A percentile compares a stretch with the other conserved stretches of the same genome.
Evolutionary conservation across 1,284 basidiomycete genomes (phyloP).

Genomic region (Sporisorium sorghi): DNA sequence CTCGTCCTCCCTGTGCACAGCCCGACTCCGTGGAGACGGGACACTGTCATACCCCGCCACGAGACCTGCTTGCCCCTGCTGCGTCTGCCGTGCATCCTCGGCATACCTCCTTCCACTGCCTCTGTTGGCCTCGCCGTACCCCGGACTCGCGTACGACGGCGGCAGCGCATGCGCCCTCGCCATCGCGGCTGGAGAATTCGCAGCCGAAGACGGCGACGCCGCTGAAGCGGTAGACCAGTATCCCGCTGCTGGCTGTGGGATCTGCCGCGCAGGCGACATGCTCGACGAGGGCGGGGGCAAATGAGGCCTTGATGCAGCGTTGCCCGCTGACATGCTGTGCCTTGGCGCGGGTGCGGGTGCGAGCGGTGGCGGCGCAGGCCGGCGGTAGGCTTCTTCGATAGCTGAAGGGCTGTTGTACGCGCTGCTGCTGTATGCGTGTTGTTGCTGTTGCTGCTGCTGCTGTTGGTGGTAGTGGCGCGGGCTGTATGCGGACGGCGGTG

Average conservation of each 20-base stretch:
- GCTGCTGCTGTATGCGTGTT: constrained; percentile 2
- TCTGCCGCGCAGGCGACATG: constrained; percentile 15
- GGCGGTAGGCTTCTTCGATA: not conserved
- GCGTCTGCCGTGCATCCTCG: not conserved
- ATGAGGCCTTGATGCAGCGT: too few relatives aligned
- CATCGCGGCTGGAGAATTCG: not conserved
- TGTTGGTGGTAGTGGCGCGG: constrained; percentile 3
- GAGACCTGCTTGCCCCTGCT: not conserved
- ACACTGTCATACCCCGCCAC: not conserved
- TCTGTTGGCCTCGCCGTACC: not conserved
- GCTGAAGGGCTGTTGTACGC: constrained; percentile 5
- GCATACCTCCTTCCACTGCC: not conserved
- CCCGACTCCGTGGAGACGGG: not conserved
- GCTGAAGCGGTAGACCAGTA: not conserved
- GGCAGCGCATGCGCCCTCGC: constrained; percentile 1
- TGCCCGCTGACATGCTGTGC: too few relatives aligned
- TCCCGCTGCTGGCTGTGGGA: not conserved
- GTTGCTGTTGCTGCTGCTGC: not conserved
- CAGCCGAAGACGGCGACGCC: not conserved
- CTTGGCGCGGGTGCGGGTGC: not conserved
- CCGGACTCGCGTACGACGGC: not conserved
- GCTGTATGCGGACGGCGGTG: constrained; percentile 24
- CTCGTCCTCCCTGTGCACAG: not conserved
- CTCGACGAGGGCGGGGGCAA: not conserved
- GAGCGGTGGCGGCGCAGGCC: not conserved